phyloP scores from a whole-genome alignment of 176 grass and related monocot species.

The Phyllostachys edulis region DNA sequence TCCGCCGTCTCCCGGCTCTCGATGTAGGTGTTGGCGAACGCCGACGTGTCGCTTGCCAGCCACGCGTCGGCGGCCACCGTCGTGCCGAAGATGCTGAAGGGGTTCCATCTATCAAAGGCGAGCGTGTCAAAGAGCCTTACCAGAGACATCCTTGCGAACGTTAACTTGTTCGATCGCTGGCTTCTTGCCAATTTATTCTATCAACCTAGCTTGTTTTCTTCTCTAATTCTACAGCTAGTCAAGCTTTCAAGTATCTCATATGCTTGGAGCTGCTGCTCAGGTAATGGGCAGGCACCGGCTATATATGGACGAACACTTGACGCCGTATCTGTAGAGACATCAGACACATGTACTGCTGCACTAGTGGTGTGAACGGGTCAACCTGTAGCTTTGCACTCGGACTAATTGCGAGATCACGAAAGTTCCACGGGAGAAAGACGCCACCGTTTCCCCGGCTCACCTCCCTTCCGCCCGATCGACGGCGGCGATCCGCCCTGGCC shows the following conservation, averaged over 20 bases:
- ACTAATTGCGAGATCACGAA: neutral
- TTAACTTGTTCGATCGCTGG: neutral
- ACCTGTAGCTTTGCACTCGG: neutral
- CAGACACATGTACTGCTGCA: neutral
- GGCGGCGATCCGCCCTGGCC: neutral
- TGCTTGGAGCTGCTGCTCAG: slow-evolving; percentile 9
- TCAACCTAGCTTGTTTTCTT: neutral
- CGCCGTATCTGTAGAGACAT: too few relatives aligned
- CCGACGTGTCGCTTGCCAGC: slow-evolving; percentile 54
- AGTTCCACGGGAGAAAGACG: neutral
- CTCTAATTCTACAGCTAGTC: neutral
- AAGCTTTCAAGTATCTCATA: neutral
- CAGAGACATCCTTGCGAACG: slow-evolving; percentile 35
- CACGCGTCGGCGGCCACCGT: slow-evolving; percentile 31
- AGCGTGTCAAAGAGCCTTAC: slow-evolving; percentile 59
- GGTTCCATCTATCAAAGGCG: slow-evolving; percentile 44
- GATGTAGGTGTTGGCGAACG: slow-evolving; percentile 51
- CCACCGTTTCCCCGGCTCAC: neutral
- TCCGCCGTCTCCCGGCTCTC: slow-evolving; percentile 47
- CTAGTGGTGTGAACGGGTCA: slow-evolving; percentile 18
- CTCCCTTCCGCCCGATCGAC: neutral
- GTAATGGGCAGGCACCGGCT: neutral
- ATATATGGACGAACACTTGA: slow-evolving; percentile 25
- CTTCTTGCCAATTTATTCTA: neutral
- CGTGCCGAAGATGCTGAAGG: slow-evolving; percentile 62